phyloP scores from a whole-genome alignment of 306 rosid species.

The Cicer bijugum region DNA sequence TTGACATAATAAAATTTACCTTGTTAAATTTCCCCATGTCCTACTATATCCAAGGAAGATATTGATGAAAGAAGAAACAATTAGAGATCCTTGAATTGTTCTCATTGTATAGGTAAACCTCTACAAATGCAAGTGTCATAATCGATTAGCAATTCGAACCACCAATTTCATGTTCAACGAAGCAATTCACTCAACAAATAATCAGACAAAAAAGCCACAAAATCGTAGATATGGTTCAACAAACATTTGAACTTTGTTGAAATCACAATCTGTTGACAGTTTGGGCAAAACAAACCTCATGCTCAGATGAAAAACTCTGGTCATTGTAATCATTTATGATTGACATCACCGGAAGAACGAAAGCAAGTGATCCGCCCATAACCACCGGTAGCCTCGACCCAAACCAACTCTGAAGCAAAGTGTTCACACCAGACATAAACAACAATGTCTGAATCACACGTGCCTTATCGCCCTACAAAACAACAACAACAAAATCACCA shows the following conservation, averaged over 20 bases:
- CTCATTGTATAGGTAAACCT: constrained; percentile 72
- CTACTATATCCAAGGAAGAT: constrained; percentile 77
- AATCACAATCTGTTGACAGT: background rate
- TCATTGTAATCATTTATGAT: constrained; percentile 68
- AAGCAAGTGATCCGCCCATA: constrained; percentile 83
- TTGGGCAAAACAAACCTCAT: constrained; percentile 59
- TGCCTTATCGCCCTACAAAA: constrained; percentile 81
- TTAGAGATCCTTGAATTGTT: constrained; percentile 89
- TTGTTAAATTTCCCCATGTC: constrained; percentile 74
- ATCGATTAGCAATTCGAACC: constrained; percentile 15
- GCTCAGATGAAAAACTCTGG: constrained; percentile 56
- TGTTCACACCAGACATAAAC: constrained; percentile 82
- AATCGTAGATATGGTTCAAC: background rate
- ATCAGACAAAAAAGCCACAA: constrained; percentile 17
- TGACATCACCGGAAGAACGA: constrained; percentile 67
- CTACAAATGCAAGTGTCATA: constrained; percentile 53
- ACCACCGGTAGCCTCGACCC: constrained; percentile 93
- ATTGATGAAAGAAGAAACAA: constrained; percentile 78
- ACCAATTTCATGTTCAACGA: constrained; percentile 18
- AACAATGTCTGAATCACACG: constrained; percentile 85
- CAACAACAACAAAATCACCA: constrained; percentile 19
- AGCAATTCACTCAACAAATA: constrained; percentile 16
- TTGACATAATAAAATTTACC: constrained; percentile 49
- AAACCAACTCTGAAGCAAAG: constrained; percentile 72
- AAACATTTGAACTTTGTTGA: constrained; percentile 3